phyloP scores from a whole-genome alignment of 2,329 filamentous ascomycete species.

The Westerdykella aurantiaca region DNA sequence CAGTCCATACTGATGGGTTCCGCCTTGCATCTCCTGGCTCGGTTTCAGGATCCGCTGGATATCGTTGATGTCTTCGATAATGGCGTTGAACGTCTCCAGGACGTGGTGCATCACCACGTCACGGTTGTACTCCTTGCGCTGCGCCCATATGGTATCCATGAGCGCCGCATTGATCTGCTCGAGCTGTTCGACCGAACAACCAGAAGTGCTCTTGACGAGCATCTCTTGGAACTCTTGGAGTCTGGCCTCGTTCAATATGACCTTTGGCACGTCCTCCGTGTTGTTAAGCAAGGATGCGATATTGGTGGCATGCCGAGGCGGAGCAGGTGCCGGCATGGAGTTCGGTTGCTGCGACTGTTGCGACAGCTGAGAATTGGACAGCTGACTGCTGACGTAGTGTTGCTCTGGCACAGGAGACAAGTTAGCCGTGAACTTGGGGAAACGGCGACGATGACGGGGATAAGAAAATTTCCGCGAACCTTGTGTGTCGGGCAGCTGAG shows the following conservation, averaged over 20 bases:
- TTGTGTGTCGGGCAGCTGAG: slow-evolving; percentile 61
- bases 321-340: slow-evolving; percentile 33
- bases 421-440: slow-evolving; percentile 12
- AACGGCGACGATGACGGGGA: slow-evolving; percentile 5
- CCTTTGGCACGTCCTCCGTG: slow-evolving; percentile 23
- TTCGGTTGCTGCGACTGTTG: slow-evolving; percentile 31
- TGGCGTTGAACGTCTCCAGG: slow-evolving; percentile 67
- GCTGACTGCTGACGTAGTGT: slow-evolving; percentile 32
- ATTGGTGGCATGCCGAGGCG: slow-evolving; percentile 30
- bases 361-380: slow-evolving; percentile 34
- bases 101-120: slow-evolving; percentile 62
- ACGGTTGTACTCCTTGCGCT: slow-evolving; percentile 76
- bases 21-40: slow-evolving; percentile 33
- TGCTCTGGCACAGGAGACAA: slow-evolving; percentile 20
- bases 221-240: slow-evolving; percentile 56
- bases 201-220: slow-evolving; percentile 63
- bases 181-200: slow-evolving; percentile 84
- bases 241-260: slow-evolving; percentile 46
- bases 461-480: slow-evolving; percentile 36
- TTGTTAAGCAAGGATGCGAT: slow-evolving; percentile 42
- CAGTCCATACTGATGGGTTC: no score
- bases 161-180: slow-evolving; percentile 87
- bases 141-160: slow-evolving; percentile 85
- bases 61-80: slow-evolving; percentile 61
- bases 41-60: slow-evolving; percentile 42